Base-by-base conservation (phyloP, 257 asterid species). In the Jasminum sambac region DNA sequence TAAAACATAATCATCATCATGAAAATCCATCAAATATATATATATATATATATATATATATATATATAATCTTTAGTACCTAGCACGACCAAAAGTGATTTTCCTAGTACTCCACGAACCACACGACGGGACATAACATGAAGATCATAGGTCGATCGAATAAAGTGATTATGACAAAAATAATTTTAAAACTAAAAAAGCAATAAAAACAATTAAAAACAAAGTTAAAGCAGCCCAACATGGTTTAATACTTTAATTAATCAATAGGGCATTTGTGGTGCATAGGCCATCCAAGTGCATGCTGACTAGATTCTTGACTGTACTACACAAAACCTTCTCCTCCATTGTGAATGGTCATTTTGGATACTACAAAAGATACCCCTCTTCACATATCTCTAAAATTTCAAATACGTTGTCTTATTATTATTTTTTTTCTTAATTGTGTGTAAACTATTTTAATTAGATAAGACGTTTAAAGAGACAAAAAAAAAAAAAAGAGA, bases 251-350 rank as follows among this genome's bases (percentile, higher is more conserved):
- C 23, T 48, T 50, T 7, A 17, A 50, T 50, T 48, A n/a, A 50
- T 50, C 26, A 17, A 55, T 52, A 21, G 7, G 8, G 8, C 13
- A 8, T 7, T 17, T 8, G 61, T 12, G 14, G 9, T 10, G 61
- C 61, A 21, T 6, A 8, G 17, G 16, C 61, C 9, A 55, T 55
- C 30, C 42, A 41, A 46, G 73, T 74, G 81, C 73, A 68, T 55
- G 78, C 78, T 86, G 87, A 80, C 82, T 75, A 68, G 82, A 68
- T 73, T 67, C 16, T 58, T 19, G 67, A 40, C 66, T 71, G 68
- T 43, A 71, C 80, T 61, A 80, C 79, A 66, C 30, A 59, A 55
- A 19, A 46, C 76, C 70, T 55, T 55, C 61, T 21, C 61, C 61
- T 21, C 23, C 61, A 21, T 55, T 55, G 61, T 55, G 34, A 12